Evolutionary conservation across 2,329 filamentous ascomycete species (phyloP), one percentile per base, ranked within the genome.

Genomic region (Colletotrichum liriopes): DNA sequence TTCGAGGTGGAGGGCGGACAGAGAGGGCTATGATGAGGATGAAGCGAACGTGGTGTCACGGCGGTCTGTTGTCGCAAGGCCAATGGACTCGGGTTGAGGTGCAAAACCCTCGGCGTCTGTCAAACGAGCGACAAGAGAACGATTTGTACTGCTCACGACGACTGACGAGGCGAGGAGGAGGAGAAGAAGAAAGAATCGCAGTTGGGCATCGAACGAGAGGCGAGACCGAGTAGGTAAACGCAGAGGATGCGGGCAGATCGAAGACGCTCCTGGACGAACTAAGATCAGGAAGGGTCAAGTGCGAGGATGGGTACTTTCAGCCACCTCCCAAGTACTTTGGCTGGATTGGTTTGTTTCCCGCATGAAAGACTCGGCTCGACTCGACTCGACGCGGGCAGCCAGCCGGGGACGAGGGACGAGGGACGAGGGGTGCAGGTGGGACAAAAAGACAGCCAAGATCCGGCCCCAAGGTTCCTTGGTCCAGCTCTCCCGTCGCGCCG

Each of bases 181-280:
- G 11, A 54, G 29, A 26, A 45, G 64, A 58, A 45, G 47, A 70
- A 55, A 55, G 54, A 47, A 41, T 18, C 52, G 29, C 26, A 51
- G 8, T 39, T n/a, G 52, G 56, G 37, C 29, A 29, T 63, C 23
- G 52, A 64, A 62, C 3, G 14, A 59, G 39, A 63, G 65, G 69
- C 69, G 58, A 72, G 65, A 32, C 58, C 51, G 37, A 49, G 65
- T 54, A 63, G 56, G 69, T 61, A 63, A 63, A 63, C n/a, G 63
- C 43, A 52, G 45, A 55, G 54, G 67, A 65, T 39, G 67, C 26
- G n/a, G 61, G 60, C 26, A 56, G 41, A 56, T 65, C 32, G 63
- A 64, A 35, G 43, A 37, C 60, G 65, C 14, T 61, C 47, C 45
- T 67, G 56, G 56, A n/a, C 35, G 47, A 51, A 58, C 49, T 65